A percentile compares a stretch with the other conserved stretches of the same genome.
These are phyloP conservation scores for Rhodomyrtus psidioides DNA, from an alignment of 441 rosid species.

Conservation along the genomic window DNA sequence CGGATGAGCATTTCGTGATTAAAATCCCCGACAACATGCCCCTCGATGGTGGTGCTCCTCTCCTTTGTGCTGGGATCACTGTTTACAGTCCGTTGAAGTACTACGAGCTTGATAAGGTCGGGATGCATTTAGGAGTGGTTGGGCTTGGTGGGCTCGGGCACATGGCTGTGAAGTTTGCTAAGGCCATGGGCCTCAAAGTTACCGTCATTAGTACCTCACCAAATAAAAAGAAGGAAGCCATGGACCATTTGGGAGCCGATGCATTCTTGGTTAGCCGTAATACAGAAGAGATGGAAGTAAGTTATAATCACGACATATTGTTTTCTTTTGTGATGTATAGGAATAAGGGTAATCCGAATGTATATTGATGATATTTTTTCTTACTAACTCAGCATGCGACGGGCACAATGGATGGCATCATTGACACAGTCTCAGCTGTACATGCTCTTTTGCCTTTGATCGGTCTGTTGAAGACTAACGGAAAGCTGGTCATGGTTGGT, in stretches of 20 bases:
- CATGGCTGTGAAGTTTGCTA: not conserved
- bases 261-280: not conserved
- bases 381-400: too few species aligned
- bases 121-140: not conserved
- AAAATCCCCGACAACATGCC: not conserved
- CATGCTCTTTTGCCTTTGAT: not conserved
- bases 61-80: not conserved
- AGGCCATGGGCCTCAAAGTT: not conserved
- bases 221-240: not conserved
- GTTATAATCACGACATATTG: not conserved
- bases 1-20: not conserved
- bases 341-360: not conserved
- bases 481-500: not conserved
- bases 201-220: not conserved
- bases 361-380: not conserved
- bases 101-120: not conserved
- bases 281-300: not conserved
- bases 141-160: not conserved
- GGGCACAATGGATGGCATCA: too few species aligned
- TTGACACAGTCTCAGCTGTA: too few species aligned
- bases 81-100: not conserved
- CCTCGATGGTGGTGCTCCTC: not conserved
- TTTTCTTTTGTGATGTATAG: not conserved
- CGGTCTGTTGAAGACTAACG: not conserved
- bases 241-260: not conserved